Evolutionary conservation across 2,329 filamentous ascomycete species (phyloP), one percentile per base, ranked within the genome.

Genomic region (Purpureocillium lavendulum): DNA sequence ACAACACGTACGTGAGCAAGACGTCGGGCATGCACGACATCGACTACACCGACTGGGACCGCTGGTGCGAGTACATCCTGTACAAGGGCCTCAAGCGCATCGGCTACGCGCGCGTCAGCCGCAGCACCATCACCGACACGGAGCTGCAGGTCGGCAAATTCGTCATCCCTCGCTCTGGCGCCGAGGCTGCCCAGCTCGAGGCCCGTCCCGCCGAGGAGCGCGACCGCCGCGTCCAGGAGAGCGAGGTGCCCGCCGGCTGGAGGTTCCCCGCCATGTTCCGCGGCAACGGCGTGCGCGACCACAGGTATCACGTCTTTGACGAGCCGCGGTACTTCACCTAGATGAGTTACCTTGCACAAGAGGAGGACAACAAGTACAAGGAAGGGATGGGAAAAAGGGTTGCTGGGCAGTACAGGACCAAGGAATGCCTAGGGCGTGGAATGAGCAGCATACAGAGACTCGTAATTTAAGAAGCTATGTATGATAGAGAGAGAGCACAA

Each of bases 11-110:
- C 53, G 92, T 97, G 17, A 87, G 87, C 41, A 75, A 87, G 39
- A 69, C 69, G 42, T 94, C 85, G 42, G 87, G 88, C 9, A 98
- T 98, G 92, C 81, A 86, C 54, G 92, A 98, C 55, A 92, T 98
- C 36, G 92, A 98, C 55, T 77, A 82, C 0, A 81, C 72, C 3
- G 92, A 98, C 59, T 95, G 88, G 88, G 92, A 98, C 61, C 73
- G 92, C 40, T 98, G 92, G 92, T 98, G 92, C 68, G 90, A 98
- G 68, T 98, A 98, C 62, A 96, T 98, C 49, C 68, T 98, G 18
- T 98, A 87, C 72, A 96, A 96, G 70, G 81, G 81, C 11, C 65
- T 98, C 45, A 82, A 81, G 62, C 76, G 90, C 45, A 82, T 84
- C 0, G 90, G 87, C 2, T 98, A 98, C 59, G 92, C 92, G 4